Evolutionary conservation across 164 flowering plant species (phyloP).

Genomic region (Hamamelis virginiana): DNA sequence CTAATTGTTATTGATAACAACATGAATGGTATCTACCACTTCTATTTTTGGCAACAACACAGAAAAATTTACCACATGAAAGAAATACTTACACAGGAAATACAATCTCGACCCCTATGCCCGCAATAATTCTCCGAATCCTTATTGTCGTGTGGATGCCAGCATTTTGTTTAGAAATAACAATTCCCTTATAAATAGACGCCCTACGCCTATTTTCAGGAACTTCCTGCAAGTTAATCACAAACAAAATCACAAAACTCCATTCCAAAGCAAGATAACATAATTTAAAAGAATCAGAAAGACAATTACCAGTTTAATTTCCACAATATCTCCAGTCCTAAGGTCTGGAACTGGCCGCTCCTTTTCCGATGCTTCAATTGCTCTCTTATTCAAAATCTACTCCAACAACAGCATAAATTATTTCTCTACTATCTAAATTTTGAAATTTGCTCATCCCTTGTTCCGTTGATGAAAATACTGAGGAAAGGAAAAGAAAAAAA

Average conservation of each 20-base stretch:
- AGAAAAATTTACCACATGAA: not conserved
- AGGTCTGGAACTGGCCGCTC: slow-evolving; percentile 71
- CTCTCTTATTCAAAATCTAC: slow-evolving; percentile 83
- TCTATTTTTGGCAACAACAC: too few relatives aligned
- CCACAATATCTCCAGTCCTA: slow-evolving; percentile 82
- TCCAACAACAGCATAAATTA: slow-evolving; percentile 5
- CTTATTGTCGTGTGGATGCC: slow-evolving; percentile 94
- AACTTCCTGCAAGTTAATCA: slow-evolving; percentile 63
- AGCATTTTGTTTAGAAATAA: slow-evolving; percentile 88
- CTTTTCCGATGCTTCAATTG: slow-evolving; percentile 69
- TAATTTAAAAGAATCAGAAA: not conserved
- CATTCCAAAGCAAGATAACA: not conserved
- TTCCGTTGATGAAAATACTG: not conserved
- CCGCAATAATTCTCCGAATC: slow-evolving; percentile 86
- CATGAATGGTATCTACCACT: too few relatives aligned
- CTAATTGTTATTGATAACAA: too few relatives aligned
- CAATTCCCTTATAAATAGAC: slow-evolving; percentile 82
- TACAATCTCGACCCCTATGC: slow-evolving; percentile 90
- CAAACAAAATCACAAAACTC: slow-evolving; percentile 5
- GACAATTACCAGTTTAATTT: slow-evolving; percentile 70
- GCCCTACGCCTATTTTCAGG: slow-evolving; percentile 75
- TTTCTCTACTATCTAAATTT: not conserved
- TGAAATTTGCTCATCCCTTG: not conserved
- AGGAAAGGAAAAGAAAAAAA: not conserved
- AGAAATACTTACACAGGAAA: slow-evolving; percentile 80